phyloP scores from a whole-genome alignment of 768 basidiomycete species.

The Terana coerulea region DNA sequence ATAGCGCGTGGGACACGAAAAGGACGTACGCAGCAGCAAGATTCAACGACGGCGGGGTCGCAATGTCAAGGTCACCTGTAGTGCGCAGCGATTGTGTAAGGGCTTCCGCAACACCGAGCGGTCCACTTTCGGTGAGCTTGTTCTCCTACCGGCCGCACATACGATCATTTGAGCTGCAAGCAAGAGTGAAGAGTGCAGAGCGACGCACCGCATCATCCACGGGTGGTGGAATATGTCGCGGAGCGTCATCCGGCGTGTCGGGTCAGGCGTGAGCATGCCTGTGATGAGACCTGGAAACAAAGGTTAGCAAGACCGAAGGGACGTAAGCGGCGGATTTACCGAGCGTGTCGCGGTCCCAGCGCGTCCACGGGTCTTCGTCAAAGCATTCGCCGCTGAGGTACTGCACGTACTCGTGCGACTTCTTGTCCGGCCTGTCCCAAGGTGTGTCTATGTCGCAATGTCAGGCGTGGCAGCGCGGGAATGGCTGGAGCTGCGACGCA shows the following conservation, averaged over 20 bases:
- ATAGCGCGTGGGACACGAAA: no score
- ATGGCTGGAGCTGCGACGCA: conserved; percentile 36
- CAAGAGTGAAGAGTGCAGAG: not conserved
- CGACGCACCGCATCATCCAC: conserved; percentile 67
- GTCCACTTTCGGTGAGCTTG: conserved; percentile 54
- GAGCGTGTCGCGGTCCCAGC: conserved; percentile 52
- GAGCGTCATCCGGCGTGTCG: conserved; percentile 63
- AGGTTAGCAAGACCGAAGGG: not conserved
- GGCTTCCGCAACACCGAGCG: conserved; percentile 56
- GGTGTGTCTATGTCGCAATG: conserved; percentile 71
- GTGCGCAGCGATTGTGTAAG: conserved; percentile 65
- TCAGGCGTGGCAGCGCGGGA: not conserved
- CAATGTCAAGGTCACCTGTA: conserved; percentile 73
- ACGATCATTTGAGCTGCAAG: not conserved
- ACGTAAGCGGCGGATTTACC: conserved; percentile 32
- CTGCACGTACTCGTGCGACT: conserved; percentile 75
- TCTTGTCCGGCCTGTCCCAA: conserved; percentile 88
- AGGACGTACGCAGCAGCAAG: conserved; percentile 7
- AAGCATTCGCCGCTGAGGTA: conserved; percentile 76
- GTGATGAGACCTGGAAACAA: conserved; percentile 66
- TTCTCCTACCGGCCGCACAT: no score
- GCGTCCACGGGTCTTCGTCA: conserved; percentile 73
- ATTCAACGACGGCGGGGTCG: conserved; percentile 45
- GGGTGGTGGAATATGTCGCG: conserved; percentile 53
- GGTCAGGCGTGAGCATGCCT: conserved; percentile 70